phyloP scores from a whole-genome alignment of 768 basidiomycete genomes.

The Mycena albidolilacea region DNA sequence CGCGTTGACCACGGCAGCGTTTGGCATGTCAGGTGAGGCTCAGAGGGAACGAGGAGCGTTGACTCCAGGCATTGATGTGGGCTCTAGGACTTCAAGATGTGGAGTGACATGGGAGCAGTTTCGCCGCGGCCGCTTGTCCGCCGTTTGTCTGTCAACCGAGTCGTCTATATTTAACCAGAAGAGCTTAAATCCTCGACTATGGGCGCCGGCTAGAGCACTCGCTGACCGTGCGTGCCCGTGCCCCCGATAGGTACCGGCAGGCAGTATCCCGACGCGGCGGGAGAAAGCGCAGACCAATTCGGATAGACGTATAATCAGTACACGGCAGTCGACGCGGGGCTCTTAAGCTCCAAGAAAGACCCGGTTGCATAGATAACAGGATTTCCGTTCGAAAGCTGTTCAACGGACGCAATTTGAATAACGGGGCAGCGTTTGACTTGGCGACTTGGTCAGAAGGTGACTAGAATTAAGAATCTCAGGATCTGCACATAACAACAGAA shows the following conservation, averaged over 20 bases:
- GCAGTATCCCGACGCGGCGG: too few species aligned
- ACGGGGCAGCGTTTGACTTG: too few species aligned
- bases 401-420: background rate
- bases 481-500: constrained; percentile 15
- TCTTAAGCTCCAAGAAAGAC: background rate
- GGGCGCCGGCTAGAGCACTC: too few species aligned
- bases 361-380: background rate
- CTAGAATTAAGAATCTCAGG: background rate
- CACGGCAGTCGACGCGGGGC: too few species aligned
- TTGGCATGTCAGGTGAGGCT: constrained; percentile 1
- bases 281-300: too few species aligned
- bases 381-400: background rate
- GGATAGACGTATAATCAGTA: background rate
- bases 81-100: too few species aligned
- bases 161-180: too few species aligned
- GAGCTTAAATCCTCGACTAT: too few species aligned
- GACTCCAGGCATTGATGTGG: background rate
- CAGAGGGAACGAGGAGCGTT: background rate
- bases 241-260: too few species aligned
- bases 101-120: background rate
- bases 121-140: background rate
- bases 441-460: background rate
- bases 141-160: background rate
- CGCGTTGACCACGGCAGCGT: constrained; percentile 15
- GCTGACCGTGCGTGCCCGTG: too few species aligned